Conservation (phyloP, 2,329 filamentous ascomycete genomes). For the Davidsoniella eucalypti region DNA sequence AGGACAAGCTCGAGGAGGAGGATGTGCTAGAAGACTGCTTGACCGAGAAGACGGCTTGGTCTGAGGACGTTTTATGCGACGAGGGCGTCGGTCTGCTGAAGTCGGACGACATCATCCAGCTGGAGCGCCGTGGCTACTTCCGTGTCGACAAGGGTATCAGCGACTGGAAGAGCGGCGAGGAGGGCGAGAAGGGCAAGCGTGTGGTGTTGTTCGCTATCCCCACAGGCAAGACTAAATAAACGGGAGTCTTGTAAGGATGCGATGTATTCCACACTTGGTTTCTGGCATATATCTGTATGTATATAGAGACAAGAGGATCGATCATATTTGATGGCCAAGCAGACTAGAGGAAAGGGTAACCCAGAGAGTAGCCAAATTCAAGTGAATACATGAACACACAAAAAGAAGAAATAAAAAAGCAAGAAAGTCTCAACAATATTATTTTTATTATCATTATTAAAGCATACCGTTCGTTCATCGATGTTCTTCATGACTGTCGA, state of each 20-base stretch:
- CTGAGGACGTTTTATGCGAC: slow-evolving; percentile 62
- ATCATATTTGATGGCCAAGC: too few relatives aligned
- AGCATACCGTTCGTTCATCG: too few relatives aligned
- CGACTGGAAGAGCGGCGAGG: slow-evolving; percentile 34
- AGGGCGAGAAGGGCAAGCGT: slow-evolving; percentile 29
- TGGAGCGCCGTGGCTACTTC: slow-evolving; percentile 87
- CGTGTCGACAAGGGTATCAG: slow-evolving; percentile 54
- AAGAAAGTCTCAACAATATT: too few relatives aligned
- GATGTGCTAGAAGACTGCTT: slow-evolving; percentile 74
- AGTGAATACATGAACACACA: too few relatives aligned
- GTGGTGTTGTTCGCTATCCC: slow-evolving; percentile 41
- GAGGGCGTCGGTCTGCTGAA: slow-evolving; percentile 63
- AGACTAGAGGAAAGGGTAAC: too few relatives aligned
- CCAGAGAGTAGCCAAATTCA: too few relatives aligned
- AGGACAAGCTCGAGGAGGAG: slow-evolving; percentile 78
- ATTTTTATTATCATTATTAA: too few relatives aligned
- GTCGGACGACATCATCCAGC: slow-evolving; percentile 83
- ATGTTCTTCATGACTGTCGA: too few relatives aligned
- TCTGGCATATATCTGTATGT: too few relatives aligned
- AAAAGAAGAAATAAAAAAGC: too few relatives aligned
- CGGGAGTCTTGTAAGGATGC: not conserved
- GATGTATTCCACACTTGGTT: too few relatives aligned
- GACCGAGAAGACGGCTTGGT: slow-evolving; percentile 57
- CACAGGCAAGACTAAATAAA: slow-evolving; percentile 35
- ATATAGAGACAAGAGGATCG: too few relatives aligned